phyloP scores from a whole-genome alignment of 352 stramenopile genomes.

The Halophytophthora polymorphica region DNA sequence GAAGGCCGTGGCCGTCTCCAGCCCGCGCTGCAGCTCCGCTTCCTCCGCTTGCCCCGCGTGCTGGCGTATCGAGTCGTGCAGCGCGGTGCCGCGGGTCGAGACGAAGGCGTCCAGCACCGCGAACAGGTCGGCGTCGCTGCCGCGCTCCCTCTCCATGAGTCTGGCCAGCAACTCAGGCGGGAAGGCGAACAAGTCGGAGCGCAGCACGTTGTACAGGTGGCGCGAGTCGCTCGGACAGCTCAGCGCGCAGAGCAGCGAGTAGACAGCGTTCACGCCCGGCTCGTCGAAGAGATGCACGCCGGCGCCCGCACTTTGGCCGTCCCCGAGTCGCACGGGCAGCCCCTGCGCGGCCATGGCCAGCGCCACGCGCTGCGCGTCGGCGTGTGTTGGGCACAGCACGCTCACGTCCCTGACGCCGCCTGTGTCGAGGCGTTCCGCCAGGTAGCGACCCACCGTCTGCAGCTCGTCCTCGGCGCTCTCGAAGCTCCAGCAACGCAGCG shows the following conservation, averaged over 20 bases:
- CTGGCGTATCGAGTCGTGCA: conserved; percentile 13
- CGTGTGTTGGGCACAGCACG: conserved; percentile 36
- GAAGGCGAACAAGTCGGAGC: conserved; percentile 61
- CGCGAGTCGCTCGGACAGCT: conserved; percentile 65
- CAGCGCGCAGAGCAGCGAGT: conserved; percentile 65
- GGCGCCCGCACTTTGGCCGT: conserved; percentile 5
- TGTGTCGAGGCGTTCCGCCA: conserved; percentile 10
- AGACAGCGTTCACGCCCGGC: conserved; percentile 56
- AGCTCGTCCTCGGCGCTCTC: conserved; percentile 18
- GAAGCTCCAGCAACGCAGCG: conserved; percentile 25
- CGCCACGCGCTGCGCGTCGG: conserved; percentile 35
- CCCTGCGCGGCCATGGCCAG: conserved; percentile 32
- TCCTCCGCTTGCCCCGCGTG: conserved; percentile 12
- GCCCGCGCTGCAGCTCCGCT: conserved; percentile 17
- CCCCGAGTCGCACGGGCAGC: conserved; percentile 19
- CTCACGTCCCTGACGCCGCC: conserved; percentile 12
- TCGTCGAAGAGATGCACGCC: conserved; percentile 51
- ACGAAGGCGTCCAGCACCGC: conserved; percentile 54
- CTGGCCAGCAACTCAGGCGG: conserved; percentile 49
- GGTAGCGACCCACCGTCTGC: conserved; percentile 15
- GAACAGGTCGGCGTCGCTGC: conserved; percentile 46
- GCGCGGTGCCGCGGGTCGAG: conserved; percentile 22
- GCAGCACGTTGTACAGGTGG: conserved; percentile 76
- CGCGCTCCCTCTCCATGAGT: conserved; percentile 63
- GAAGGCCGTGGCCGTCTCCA: conserved; percentile 32